Evolutionary conservation across 140 eudicot genomes (phyloP), one percentile per base, ranked within the genome.

Genomic region (Erigeron philadelphicus): DNA sequence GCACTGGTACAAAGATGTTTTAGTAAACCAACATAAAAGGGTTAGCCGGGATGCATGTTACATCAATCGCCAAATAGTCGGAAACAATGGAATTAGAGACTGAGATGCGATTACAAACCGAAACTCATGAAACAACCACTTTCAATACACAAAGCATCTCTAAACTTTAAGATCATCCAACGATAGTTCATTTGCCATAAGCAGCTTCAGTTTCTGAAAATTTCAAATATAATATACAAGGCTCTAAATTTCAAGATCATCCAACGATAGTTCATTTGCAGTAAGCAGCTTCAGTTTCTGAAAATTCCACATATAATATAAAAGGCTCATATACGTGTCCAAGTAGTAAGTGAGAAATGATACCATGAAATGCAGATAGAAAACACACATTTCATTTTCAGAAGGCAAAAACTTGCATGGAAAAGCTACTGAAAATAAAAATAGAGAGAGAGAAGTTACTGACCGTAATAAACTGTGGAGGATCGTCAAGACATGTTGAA

Each of bases 381-480:
- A 25, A 25, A 25, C 3, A 0, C 35, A 25, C 6, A 8, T 21
- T 18, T 21, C 8, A 21, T 11, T 18, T 18, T 19, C 7, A 2
- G 9, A 19, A 23, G n/a, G 41, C 63, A 57, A 6, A 10, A 53
- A 16, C 25, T 50, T 50, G 13, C 8, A 53, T 53, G 18, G 15
- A 16, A 52, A 15, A 5, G 11, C 21, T 5, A 52, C 0, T n/a
- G 11, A 52, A 16, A 53, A 53, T 21, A 21, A 21, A 21, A 21
- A 21, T 0, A 21, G 25, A 21, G 25, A 54, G 13, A 23, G 12
- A 10, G 54, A 42, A 70, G 72, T 46, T 49, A 76, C 77, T 72
- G 70, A 93, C 98, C 93, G 95, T 84, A 49, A 89, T 86, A 38
- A 93, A 93, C 67, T 93, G 93, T 7, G 90, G 87, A 71, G 98